These are phyloP conservation scores for Dujonia santamariae DNA, from an alignment of 1,139 yeast species.

Conservation along the genomic window DNA sequence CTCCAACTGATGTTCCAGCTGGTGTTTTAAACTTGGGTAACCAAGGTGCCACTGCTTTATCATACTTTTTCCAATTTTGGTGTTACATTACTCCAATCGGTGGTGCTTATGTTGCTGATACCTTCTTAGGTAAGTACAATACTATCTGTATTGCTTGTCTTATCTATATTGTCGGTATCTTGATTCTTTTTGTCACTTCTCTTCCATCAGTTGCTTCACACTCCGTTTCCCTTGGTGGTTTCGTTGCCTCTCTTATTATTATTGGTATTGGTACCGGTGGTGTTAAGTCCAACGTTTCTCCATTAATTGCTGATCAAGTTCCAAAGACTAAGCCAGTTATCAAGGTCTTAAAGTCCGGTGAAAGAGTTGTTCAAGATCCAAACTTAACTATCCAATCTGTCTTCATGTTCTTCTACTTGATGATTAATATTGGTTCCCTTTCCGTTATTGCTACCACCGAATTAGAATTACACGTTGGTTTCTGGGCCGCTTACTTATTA, in stretches of 20 bases:
- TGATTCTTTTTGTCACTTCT: conserved; percentile 68
- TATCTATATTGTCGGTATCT: conserved; percentile 60
- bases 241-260: conserved; percentile 60
- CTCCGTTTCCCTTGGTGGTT: conserved; percentile 47
- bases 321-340: conserved; percentile 39
- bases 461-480: conserved; percentile 34
- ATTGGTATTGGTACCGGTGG: conserved; percentile 83
- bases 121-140: conserved; percentile 68
- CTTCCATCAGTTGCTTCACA: conserved; percentile 57
- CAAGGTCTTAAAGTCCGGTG: conserved; percentile 33
- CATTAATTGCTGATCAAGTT: conserved; percentile 75
- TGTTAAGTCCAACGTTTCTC: conserved; percentile 76
- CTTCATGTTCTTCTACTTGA: conserved; percentile 41
- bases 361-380: conserved; percentile 39
- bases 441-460: conserved; percentile 43
- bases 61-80: conserved; percentile 79
- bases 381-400: conserved; percentile 41
- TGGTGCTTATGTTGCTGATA: conserved; percentile 77
- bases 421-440: conserved; percentile 41
- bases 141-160: conserved; percentile 63
- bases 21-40: conserved; percentile 66
- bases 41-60: conserved; percentile 69
- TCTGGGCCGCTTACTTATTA: conserved; percentile 48
- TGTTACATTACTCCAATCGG: conserved; percentile 77
- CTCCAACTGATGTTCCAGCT: conserved; percentile 41